Evolutionary conservation across 106 monocot genomes (phyloP).

Genomic region (Acanthochlamys bracteata): DNA sequence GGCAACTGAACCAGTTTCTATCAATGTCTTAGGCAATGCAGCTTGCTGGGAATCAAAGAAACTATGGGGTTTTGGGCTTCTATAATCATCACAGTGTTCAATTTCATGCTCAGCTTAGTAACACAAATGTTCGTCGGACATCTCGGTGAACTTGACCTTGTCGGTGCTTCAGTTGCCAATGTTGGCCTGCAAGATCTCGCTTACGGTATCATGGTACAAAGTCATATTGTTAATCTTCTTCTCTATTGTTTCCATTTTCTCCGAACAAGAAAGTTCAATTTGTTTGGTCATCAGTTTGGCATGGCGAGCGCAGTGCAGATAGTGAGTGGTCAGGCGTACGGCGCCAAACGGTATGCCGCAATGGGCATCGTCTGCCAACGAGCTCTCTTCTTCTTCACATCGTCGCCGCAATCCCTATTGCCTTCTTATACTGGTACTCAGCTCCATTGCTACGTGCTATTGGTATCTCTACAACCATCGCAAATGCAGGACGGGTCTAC

Average conservation of each 20-base stretch:
- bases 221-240: not conserved
- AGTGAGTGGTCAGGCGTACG: slow-evolving; percentile 63
- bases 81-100: slow-evolving; percentile 45
- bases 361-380: slow-evolving; percentile 49
- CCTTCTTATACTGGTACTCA: slow-evolving; percentile 59
- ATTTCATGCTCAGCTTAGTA: slow-evolving; percentile 56
- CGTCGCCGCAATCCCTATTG: slow-evolving; percentile 18
- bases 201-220: slow-evolving; percentile 58
- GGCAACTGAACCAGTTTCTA: too few species aligned
- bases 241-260: not conserved
- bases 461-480: slow-evolving; percentile 26
- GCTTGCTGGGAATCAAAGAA: slow-evolving; percentile 33
- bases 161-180: slow-evolving; percentile 64
- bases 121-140: slow-evolving; percentile 74
- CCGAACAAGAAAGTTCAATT: not conserved
- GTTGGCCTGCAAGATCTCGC: slow-evolving; percentile 68
- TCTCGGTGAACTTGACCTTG: slow-evolving; percentile 41
- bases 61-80: slow-evolving; percentile 50
- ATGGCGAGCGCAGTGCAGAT: slow-evolving; percentile 72
- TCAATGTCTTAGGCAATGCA: too few species aligned
- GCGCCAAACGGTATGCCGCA: slow-evolving; percentile 39
- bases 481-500: slow-evolving; percentile 38
- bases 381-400: slow-evolving; percentile 53
- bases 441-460: slow-evolving; percentile 43
- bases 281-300: slow-evolving; percentile 26